Evolutionary conservation across 78 protist genomes (phyloP).

Genomic region (Tieghemostelium lacteum): DNA sequence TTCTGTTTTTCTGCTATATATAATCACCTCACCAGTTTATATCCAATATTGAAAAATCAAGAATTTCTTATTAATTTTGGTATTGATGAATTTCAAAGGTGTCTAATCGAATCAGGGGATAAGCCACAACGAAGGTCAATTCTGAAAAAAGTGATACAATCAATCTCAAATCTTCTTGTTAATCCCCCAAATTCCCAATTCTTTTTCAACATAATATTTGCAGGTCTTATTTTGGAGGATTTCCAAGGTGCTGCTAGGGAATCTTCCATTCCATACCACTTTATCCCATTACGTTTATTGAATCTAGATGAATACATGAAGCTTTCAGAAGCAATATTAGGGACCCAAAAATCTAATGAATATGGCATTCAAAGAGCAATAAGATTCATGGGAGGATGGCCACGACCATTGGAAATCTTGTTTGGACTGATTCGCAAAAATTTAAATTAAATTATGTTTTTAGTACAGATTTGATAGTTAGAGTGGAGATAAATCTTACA

Average conservation of each 20-base stretch:
- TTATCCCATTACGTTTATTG: neutral
- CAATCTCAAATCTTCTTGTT: neutral
- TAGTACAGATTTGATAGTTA: too few species aligned
- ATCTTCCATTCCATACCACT: neutral
- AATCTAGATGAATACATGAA: neutral
- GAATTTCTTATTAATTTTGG: neutral
- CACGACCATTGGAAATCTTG: neutral
- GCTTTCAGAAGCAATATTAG: neutral
- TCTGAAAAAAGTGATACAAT: too few species aligned
- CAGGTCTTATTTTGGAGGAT: neutral
- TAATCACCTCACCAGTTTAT: neutral
- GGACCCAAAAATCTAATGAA: neutral
- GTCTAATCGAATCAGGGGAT: neutral
- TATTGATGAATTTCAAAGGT: neutral
- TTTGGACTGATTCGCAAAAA: too few species aligned
- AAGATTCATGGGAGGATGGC: neutral
- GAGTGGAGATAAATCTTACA: too few species aligned
- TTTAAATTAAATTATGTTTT: too few species aligned
- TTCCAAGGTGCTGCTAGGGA: neutral
- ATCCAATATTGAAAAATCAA: neutral
- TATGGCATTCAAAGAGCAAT: too few species aligned
- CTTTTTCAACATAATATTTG: neutral
- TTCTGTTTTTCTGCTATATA: neutral
- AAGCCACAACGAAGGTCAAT: neutral
- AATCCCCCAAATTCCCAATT: neutral